phyloP scores from a whole-genome alignment of 176 grass and related monocot genomes.

The Ananas comosus region DNA sequence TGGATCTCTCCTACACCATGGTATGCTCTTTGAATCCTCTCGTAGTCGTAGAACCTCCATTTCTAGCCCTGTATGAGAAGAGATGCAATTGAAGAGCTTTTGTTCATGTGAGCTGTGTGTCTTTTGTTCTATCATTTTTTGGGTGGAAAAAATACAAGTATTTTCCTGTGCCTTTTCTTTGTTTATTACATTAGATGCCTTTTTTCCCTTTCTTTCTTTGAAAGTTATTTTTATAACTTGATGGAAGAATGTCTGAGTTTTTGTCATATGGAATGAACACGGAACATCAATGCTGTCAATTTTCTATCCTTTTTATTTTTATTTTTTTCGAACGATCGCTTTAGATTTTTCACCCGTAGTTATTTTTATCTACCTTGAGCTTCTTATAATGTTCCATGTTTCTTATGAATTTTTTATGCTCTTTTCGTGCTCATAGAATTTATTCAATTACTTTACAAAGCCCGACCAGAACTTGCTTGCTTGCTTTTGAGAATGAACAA shows the following conservation, averaged over 20 bases:
- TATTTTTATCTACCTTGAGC: not conserved
- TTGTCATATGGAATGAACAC: not conserved
- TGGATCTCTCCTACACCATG: conserved; percentile 85
- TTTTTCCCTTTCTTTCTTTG: not conserved
- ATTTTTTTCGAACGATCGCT: not conserved
- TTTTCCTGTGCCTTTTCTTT: no score
- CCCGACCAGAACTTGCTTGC: no score
- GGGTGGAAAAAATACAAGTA: no score
- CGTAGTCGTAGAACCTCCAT: not conserved
- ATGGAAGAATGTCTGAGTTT: not conserved
- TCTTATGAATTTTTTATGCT: not conserved
- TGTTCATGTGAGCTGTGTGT: no score
- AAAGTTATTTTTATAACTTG: not conserved
- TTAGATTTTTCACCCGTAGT: no score
- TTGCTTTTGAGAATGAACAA: not conserved
- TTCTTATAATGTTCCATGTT: not conserved
- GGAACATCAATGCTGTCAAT: not conserved
- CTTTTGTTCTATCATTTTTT: no score
- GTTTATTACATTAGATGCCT: no score
- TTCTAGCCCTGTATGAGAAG: not conserved
- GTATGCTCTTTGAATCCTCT: conserved; percentile 23
- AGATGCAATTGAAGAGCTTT: no score
- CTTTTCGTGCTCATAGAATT: not conserved
- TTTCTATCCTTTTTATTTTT: not conserved
- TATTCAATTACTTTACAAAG: not conserved